Percentiles rank a stretch among this genome's conserved stretches.
Evolutionary conservation across 2,329 filamentous ascomycete genomes (phyloP).

Genomic region (Monosporascus ibericus): DNA sequence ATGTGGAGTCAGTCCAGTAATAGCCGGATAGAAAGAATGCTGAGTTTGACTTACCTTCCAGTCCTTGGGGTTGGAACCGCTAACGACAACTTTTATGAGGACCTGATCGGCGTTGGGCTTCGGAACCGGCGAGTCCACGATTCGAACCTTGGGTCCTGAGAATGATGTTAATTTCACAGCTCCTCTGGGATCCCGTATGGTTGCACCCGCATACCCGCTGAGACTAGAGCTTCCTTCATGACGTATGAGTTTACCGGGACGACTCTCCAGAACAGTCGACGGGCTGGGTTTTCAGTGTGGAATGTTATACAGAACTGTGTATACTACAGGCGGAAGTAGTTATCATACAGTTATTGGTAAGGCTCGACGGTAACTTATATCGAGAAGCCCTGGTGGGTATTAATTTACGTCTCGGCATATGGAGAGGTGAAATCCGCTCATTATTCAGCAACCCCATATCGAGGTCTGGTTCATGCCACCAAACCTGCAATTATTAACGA

Average conservation of each 20-base stretch:
- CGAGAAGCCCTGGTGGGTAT: too few species aligned
- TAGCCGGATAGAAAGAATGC: not conserved
- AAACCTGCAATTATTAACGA: not conserved
- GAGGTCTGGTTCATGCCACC: not conserved
- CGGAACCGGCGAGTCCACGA: conserved; percentile 34
- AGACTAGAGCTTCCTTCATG: conserved; percentile 23
- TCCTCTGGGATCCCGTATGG: not conserved
- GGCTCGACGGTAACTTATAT: too few species aligned
- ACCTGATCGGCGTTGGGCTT: conserved; percentile 32
- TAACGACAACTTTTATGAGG: conserved; percentile 36
- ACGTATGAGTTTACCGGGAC: not conserved
- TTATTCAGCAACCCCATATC: not conserved
- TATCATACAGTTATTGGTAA: too few species aligned
- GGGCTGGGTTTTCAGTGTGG: too few species aligned
- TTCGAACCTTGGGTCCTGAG: conserved; percentile 25
- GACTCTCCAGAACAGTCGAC: not conserved
- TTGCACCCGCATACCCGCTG: conserved; percentile 8
- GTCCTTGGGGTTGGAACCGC: conserved; percentile 43
- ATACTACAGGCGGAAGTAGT: too few species aligned
- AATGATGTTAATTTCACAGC: not conserved
- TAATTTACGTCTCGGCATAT: too few species aligned
- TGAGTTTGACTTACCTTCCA: conserved; percentile 13
- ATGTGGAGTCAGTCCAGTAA: not conserved
- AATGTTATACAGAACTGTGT: too few species aligned
- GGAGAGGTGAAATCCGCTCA: too few species aligned